These are phyloP conservation scores for Casuarina equisetifolia DNA, from an alignment of 306 rosid species.

Conservation along the genomic window DNA sequence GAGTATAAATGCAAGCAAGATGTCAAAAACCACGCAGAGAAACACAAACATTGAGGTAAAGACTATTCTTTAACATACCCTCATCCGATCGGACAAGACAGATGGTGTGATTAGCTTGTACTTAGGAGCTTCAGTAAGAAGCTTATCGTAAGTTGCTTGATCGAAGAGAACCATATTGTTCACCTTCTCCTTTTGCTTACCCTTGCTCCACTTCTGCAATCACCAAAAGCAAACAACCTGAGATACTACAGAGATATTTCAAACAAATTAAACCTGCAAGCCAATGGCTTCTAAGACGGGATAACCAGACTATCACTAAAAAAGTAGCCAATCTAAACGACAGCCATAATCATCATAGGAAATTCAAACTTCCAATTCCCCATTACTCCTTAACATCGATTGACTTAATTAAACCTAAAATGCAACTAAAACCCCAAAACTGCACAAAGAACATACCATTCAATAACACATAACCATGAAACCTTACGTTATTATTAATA, in stretches of 20 bases:
- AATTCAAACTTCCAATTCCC: neutral
- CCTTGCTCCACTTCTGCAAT: slow-evolving; percentile 33
- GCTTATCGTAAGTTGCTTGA: slow-evolving; percentile 33
- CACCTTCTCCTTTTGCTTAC: slow-evolving; percentile 37
- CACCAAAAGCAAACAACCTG: neutral
- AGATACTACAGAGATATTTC: neutral
- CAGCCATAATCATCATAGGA: neutral
- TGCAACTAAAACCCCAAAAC: neutral
- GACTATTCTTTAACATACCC: slow-evolving; percentile 12
- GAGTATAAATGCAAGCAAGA: neutral
- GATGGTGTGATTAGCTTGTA: slow-evolving; percentile 34
- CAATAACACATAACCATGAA: neutral
- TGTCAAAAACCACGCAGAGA: neutral
- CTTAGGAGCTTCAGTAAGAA: slow-evolving; percentile 29
- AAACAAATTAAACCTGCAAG: neutral
- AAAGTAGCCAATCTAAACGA: too few relatives aligned
- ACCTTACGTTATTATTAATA: neutral
- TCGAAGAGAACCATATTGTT: slow-evolving; percentile 33
- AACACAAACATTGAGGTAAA: neutral
- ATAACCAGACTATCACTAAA: neutral
- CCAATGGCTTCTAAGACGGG: neutral
- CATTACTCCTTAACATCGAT: neutral
- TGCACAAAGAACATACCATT: neutral
- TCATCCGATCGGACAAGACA: slow-evolving; percentile 29
- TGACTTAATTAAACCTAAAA: neutral